Conservation (phyloP, 805 yeast species). For the Hagleromyces aurorensis region DNA sequence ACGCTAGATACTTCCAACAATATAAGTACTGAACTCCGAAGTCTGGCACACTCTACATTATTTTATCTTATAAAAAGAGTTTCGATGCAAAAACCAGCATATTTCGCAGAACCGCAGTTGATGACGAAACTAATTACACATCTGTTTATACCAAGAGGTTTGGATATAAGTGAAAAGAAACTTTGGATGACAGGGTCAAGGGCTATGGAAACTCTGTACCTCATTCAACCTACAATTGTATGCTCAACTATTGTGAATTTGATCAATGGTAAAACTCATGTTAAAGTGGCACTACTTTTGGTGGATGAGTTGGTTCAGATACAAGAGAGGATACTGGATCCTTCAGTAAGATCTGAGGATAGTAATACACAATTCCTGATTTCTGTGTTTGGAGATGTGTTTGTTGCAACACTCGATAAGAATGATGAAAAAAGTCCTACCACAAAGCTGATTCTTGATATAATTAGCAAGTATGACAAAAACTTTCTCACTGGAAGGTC, state of each 20-base stretch:
- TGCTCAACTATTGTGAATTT: too few relatives aligned
- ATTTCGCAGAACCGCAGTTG: slow-evolving; percentile 8
- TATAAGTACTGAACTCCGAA: slow-evolving; percentile 5
- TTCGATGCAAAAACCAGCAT: slow-evolving; percentile 32
- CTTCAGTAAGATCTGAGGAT: slow-evolving; percentile 2
- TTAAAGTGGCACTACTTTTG: slow-evolving; percentile 14
- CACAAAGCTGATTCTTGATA: slow-evolving; percentile 23
- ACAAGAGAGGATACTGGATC: slow-evolving; percentile 24
- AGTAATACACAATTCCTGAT: too few relatives aligned
- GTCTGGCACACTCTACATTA: slow-evolving; percentile 35
- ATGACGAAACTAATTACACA: slow-evolving; percentile 10
- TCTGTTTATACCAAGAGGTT: slow-evolving; percentile 6
- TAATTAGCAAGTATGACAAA: slow-evolving; percentile 18
- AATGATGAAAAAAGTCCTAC: slow-evolving; percentile 16
- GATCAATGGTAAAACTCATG: too few relatives aligned
- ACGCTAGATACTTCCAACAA: slow-evolving; percentile 5
- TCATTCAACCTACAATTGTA: slow-evolving; percentile 16
- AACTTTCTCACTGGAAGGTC: slow-evolving; percentile 7
- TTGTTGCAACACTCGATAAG: slow-evolving; percentile 28
- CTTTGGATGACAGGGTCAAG: slow-evolving; percentile 26
- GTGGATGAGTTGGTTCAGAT: slow-evolving; percentile 24
- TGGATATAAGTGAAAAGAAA: slow-evolving; percentile 13
- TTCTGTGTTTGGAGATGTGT: too few relatives aligned
- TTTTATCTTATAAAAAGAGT: slow-evolving; percentile 40
- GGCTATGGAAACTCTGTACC: slow-evolving; percentile 27